Evolutionary conservation across 345 rosid species (phyloP), one percentile per base, ranked within the genome.

Genomic region (Mercurialis annua): DNA sequence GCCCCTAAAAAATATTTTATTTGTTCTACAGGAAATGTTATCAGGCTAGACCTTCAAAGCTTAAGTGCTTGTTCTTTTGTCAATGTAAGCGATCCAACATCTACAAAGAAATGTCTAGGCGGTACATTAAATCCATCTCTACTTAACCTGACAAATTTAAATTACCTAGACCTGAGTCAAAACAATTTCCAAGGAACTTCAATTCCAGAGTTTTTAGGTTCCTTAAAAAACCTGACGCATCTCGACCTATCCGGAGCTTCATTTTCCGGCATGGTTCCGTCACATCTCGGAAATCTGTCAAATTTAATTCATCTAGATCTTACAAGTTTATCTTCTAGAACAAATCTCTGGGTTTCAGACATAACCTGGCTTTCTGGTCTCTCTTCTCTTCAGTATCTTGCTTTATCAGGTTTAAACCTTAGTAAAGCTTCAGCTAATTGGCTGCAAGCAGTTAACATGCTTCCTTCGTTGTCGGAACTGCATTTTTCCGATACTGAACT

Each of bases 281-380:
- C 43, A 18, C 62, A 49, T 59, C 53, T 76, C 1, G 76, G 69
- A 23, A 76, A 76, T 12, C 53, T 76, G 0, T 71, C 76, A 3
- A 44, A 66, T 15, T 38, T 76, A 30, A 61, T 33, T 5, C 46
- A 36, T 49, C 76, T 71, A 29, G 73, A 68, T 44, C 73, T 76
- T 48, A 34, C 68, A 14, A n/a, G 8, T 6, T 46, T 14, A 27
- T n/a, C 40, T 47, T 54, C 17, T 47, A 23, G 34, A 5, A 10
- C 43, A 10, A 17, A 40, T 18, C 6, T 38, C 49, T 60, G 43
- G 8, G 26, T 1, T 40, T 23, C 20, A 8, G 33, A 38, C n/a
- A 30, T 59, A n/a, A 24, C n/a, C 8, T 59, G 63, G 63, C 10
- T 24, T 40, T 40, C 46, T 43, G 31, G 49, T 5, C 47, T 60